A percentile compares a stretch with the other conserved stretches of the same genome.
Evolutionary conservation across 371 early-diverging fungal genomes (phyloP).

Genomic region (Rhizomucor pusillus): DNA sequence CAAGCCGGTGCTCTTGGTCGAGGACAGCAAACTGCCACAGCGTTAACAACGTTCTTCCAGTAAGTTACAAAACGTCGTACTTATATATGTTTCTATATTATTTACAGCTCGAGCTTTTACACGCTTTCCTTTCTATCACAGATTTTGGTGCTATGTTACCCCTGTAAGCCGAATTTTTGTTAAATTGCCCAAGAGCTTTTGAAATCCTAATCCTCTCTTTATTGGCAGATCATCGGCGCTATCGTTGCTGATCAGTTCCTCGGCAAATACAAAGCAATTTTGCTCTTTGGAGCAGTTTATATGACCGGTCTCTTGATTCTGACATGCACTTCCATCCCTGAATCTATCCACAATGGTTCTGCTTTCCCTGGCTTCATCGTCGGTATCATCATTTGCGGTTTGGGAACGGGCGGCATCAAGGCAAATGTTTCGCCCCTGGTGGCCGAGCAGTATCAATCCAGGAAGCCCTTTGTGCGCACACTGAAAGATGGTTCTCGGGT

Average conservation of each 20-base stretch:
- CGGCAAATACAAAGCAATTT: slow-evolving; percentile 81
- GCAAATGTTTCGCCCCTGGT: slow-evolving; percentile 47
- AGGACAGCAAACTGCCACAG: slow-evolving; percentile 62
- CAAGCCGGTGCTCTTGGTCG: slow-evolving; percentile 46
- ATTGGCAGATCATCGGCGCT: slow-evolving; percentile 62
- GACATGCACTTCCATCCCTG: slow-evolving; percentile 59
- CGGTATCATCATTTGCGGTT: slow-evolving; percentile 67
- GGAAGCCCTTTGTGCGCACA: slow-evolving; percentile 26
- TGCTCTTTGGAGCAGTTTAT: slow-evolving; percentile 66
- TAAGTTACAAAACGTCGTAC: too few relatives aligned
- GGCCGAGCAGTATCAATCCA: slow-evolving; percentile 44
- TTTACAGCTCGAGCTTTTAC: not conserved
- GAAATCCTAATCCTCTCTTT: not conserved
- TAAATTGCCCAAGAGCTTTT: not conserved
- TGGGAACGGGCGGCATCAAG: slow-evolving; percentile 54
- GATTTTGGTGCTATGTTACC: slow-evolving; percentile 77
- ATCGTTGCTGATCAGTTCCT: slow-evolving; percentile 76
- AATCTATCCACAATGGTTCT: slow-evolving; percentile 47
- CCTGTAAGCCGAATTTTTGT: slow-evolving; percentile 39
- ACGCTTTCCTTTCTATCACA: not conserved
- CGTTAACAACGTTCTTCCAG: slow-evolving; percentile 72
- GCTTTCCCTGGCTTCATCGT: slow-evolving; percentile 68
- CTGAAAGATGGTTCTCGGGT: slow-evolving; percentile 33
- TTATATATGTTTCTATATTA: not conserved
- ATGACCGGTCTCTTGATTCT: slow-evolving; percentile 65